Evolutionary conservation across 306 rosid species (phyloP).

Genomic region (Inga oerstediana): DNA sequence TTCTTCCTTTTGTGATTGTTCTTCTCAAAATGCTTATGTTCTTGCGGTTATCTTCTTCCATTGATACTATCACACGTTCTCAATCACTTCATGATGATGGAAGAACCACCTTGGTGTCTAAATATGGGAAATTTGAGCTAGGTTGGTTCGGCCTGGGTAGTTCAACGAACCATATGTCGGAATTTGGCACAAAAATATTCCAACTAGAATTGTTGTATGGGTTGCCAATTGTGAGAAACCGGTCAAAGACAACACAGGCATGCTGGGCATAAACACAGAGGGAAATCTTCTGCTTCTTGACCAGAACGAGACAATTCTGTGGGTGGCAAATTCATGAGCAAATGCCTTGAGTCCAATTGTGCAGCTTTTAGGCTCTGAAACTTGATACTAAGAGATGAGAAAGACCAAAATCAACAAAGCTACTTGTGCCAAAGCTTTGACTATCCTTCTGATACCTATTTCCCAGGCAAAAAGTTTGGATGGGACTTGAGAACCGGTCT

Average conservation of each 20-base stretch:
- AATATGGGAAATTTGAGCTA: neutral
- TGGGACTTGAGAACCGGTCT: constrained; percentile 40
- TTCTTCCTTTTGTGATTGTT: neutral
- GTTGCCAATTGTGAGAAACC: constrained; percentile 55
- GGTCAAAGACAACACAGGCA: constrained; percentile 36
- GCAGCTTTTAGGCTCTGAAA: constrained; percentile 43
- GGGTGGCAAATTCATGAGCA: constrained; percentile 28
- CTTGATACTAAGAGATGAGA: constrained; percentile 37
- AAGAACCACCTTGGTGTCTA: neutral
- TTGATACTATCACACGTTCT: neutral
- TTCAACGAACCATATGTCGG: constrained; percentile 42
- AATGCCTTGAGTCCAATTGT: neutral
- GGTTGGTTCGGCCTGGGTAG: constrained; percentile 9
- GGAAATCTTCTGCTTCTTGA: constrained; percentile 31
- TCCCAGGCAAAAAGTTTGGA: constrained; percentile 48
- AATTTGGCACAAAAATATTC: constrained; percentile 50
- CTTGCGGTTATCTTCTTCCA: neutral
- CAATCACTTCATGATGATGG: neutral
- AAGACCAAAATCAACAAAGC: constrained; percentile 7
- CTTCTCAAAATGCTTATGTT: neutral
- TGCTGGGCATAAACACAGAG: constrained; percentile 24
- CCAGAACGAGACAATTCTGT: constrained; percentile 30
- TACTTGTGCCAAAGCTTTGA: constrained; percentile 54
- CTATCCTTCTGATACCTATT: constrained; percentile 47
- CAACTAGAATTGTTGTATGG: constrained; percentile 42